Evolutionary conservation across 768 basidiomycete species (phyloP).

Genomic region (Amanita muscaria): DNA sequence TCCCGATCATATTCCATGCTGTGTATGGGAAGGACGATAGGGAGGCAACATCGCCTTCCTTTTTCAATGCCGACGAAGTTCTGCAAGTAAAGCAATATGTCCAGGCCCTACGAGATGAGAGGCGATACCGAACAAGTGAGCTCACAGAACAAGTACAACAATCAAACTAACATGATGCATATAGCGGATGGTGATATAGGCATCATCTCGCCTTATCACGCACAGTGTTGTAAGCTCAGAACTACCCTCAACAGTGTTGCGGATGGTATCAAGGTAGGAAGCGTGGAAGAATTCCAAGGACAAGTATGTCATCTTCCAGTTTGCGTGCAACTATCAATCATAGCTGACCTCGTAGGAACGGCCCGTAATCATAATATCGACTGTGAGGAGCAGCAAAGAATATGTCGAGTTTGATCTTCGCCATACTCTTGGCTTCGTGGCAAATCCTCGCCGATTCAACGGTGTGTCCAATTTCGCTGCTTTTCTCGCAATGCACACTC

Average conservation of each 20-base stretch:
- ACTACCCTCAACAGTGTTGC: constrained; percentile 20
- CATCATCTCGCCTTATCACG: constrained; percentile 59
- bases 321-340: constrained; percentile 13
- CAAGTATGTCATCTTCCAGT: no score
- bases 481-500: no score
- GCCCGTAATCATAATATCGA: constrained; percentile 48
- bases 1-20: constrained; percentile 58
- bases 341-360: no score
- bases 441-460: constrained; percentile 47
- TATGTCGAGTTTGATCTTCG: constrained; percentile 41
- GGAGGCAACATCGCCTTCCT: constrained; percentile 59
- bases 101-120: constrained; percentile 25
- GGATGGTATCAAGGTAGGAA: constrained; percentile 47
- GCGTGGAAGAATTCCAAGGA: constrained; percentile 64
- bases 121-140: constrained; percentile 33
- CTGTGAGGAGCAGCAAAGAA: constrained; percentile 45
- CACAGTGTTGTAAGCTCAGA: constrained; percentile 47
- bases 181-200: constrained; percentile 41
- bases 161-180: background rate
- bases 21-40: constrained; percentile 53
- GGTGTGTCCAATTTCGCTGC: constrained; percentile 31
- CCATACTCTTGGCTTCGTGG: constrained; percentile 52
- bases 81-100: constrained; percentile 45
- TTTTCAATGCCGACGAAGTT: constrained; percentile 59
- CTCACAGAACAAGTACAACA: constrained; percentile 2